These are phyloP conservation scores for Meira miltonrushii DNA, from an alignment of 1,284 basidiomycete species.

Conservation along the genomic window DNA sequence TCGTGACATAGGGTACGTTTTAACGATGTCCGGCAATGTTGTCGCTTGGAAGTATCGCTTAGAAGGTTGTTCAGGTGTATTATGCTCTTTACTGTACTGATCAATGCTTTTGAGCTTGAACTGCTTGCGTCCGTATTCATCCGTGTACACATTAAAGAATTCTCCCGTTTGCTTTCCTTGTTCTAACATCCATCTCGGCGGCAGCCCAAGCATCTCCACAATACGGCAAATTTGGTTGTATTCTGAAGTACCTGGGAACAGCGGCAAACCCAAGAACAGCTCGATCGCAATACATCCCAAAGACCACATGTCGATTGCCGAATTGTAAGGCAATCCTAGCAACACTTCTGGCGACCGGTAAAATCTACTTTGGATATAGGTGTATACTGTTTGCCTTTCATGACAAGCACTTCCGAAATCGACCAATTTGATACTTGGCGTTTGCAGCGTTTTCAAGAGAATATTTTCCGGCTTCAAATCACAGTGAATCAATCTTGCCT, in stretches of 20 bases:
- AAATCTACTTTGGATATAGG: conserved; percentile 98
- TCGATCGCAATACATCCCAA: conserved; percentile 94
- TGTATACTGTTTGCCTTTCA: conserved; percentile 97
- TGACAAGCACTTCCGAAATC: conserved; percentile 99
- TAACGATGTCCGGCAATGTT: conserved; percentile 89
- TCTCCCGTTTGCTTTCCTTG: conserved; percentile 90
- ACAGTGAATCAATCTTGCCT: conserved; percentile 92
- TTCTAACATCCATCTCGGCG: conserved; percentile 88
- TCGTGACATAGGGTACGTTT: conserved; percentile 81
- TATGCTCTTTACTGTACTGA: conserved; percentile 91
- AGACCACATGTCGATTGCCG: conserved; percentile 93
- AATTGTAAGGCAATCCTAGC: conserved; percentile 86
- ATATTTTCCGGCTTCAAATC: conserved; percentile 72
- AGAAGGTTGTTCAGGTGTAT: conserved; percentile 88
- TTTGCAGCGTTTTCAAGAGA: conserved; percentile 63
- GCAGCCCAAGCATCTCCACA: conserved; percentile 93
- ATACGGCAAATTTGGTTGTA: conserved; percentile 97
- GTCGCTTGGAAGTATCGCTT: conserved; percentile 98
- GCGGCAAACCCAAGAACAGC: conserved; percentile 86
- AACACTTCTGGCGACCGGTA: conserved; percentile 97
- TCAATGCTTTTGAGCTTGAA: conserved; percentile 86
- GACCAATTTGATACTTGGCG: conserved; percentile 97
- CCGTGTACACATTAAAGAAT: conserved; percentile 78
- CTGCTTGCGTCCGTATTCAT: conserved; percentile 79
- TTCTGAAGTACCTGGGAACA: conserved; percentile 97